Percentiles rank a stretch among this genome's conserved stretches.
Evolutionary conservation across 305 asterid species (phyloP).

Genomic region (Ilex paraguariensis): DNA sequence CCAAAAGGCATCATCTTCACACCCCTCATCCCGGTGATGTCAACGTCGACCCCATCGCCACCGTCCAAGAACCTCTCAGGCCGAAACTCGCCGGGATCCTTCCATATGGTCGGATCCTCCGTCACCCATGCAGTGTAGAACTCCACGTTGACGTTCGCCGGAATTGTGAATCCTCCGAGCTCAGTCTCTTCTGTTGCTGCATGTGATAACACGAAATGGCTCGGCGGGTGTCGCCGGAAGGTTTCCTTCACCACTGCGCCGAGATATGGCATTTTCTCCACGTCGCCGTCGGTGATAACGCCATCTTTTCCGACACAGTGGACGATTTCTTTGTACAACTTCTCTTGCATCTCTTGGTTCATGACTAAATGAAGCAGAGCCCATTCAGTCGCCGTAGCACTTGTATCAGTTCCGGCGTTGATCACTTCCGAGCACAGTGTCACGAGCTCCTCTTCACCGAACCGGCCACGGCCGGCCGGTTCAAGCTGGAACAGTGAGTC

Average conservation of each 20-base stretch:
- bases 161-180: slow-evolving; percentile 83
- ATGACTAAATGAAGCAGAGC: slow-evolving; percentile 63
- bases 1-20: slow-evolving; percentile 92
- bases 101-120: slow-evolving; percentile 69
- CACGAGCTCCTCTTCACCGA: slow-evolving; percentile 76
- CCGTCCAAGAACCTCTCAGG: slow-evolving; percentile 83
- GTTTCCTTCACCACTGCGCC: slow-evolving; percentile 74
- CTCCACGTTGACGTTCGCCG: slow-evolving; percentile 65
- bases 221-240: slow-evolving; percentile 79
- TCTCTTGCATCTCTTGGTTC: slow-evolving; percentile 66
- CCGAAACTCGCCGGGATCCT: slow-evolving; percentile 53
- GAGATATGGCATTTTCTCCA: slow-evolving; percentile 74
- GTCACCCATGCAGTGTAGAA: slow-evolving; percentile 88
- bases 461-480: slow-evolving; percentile 52
- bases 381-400: slow-evolving; percentile 89
- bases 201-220: slow-evolving; percentile 82
- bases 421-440: slow-evolving; percentile 83
- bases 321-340: slow-evolving; percentile 56
- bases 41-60: slow-evolving; percentile 86
- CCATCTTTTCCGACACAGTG: slow-evolving; percentile 55
- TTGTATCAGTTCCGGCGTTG: slow-evolving; percentile 92
- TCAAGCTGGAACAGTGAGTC: slow-evolving; percentile 73
- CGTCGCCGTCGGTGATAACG: slow-evolving; percentile 44
- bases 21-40: slow-evolving; percentile 70
- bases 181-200: slow-evolving; percentile 54